Percentiles rank a stretch among this genome's conserved stretches.
These are phyloP conservation scores for Lepidium aucheri DNA, from an alignment of 345 rosid species.

Conservation along the genomic window DNA sequence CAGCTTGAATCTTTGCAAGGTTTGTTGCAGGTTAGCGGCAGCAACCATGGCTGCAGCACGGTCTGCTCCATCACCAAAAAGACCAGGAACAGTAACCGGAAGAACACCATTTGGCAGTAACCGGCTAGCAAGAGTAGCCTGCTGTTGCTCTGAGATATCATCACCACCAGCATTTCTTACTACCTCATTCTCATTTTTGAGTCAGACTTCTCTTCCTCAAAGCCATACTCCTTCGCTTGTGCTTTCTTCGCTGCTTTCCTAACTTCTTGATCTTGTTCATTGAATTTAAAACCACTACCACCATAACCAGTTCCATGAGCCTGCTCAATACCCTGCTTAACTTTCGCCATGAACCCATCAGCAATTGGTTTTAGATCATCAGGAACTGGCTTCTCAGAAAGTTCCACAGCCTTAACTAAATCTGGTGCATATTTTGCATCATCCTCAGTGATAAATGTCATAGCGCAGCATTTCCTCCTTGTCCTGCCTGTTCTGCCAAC, in stretches of 20 bases:
- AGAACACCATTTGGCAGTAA: constrained; percentile 32
- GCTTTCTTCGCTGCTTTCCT: constrained; percentile 80
- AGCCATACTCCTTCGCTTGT: constrained; percentile 78
- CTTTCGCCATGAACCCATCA: constrained; percentile 72
- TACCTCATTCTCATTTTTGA: no score
- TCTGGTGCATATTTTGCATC: constrained; percentile 93
- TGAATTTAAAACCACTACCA: constrained; percentile 84
- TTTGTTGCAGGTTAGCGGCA: constrained; percentile 47
- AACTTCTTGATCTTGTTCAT: constrained; percentile 80
- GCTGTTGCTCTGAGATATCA: constrained; percentile 29
- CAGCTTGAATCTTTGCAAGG: constrained; percentile 69
- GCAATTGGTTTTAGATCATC: constrained; percentile 67
- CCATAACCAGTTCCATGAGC: constrained; percentile 89
- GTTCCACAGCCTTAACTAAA: constrained; percentile 77
- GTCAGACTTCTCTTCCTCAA: constrained; percentile 37
- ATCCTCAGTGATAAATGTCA: constrained; percentile 83
- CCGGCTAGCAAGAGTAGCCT: not conserved
- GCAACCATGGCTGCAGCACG: constrained; percentile 66
- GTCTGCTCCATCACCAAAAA: constrained; percentile 41
- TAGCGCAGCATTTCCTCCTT: constrained; percentile 76
- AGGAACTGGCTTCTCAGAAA: constrained; percentile 86
- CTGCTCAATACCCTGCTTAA: constrained; percentile 74
- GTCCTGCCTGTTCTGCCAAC: constrained; percentile 91
- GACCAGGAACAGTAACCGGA: constrained; percentile 35
- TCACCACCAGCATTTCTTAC: constrained; percentile 56